Evolutionary conservation across 2,329 filamentous ascomycete species (phyloP).

Genomic region (Alternaria metachromatica): DNA sequence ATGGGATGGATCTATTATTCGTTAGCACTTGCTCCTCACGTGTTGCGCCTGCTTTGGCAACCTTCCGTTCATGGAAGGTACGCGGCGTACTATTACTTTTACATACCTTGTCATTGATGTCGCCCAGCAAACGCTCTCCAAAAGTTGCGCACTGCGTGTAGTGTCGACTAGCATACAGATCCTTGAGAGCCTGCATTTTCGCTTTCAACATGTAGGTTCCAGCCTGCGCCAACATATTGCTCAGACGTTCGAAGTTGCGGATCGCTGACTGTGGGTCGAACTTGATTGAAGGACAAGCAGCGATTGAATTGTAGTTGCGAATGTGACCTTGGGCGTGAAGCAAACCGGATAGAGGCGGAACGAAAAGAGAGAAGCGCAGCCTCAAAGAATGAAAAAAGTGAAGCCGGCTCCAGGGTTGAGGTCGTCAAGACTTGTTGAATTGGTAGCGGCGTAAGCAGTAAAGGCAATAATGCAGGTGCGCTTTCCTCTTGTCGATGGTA

Average conservation of each 20-base stretch:
- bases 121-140: conserved; percentile 31
- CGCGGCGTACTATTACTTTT: background rate
- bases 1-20: conserved; percentile 42
- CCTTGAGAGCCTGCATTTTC: conserved; percentile 38
- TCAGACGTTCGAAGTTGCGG: conserved; percentile 1
- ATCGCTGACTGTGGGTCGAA: conserved; percentile 6
- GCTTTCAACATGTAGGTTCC: conserved; percentile 29
- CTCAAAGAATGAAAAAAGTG: conserved; percentile 11
- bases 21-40: conserved; percentile 1
- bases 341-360: background rate
- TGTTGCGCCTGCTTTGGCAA: background rate
- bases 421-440: background rate
- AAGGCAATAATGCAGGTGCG: background rate
- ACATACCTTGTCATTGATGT: conserved; percentile 32
- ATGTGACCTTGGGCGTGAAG: conserved; percentile 6
- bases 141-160: conserved; percentile 46
- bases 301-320: background rate
- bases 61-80: background rate
- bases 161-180: conserved; percentile 42
- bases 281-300: conserved; percentile 6
- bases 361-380: conserved; percentile 1
- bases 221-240: conserved; percentile 22
- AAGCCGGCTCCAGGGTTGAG: conserved; percentile 8
- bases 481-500: background rate
- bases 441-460: background rate